Conservation (phyloP, 164 flowering plant genomes). For the Tetracentron sinense region DNA sequence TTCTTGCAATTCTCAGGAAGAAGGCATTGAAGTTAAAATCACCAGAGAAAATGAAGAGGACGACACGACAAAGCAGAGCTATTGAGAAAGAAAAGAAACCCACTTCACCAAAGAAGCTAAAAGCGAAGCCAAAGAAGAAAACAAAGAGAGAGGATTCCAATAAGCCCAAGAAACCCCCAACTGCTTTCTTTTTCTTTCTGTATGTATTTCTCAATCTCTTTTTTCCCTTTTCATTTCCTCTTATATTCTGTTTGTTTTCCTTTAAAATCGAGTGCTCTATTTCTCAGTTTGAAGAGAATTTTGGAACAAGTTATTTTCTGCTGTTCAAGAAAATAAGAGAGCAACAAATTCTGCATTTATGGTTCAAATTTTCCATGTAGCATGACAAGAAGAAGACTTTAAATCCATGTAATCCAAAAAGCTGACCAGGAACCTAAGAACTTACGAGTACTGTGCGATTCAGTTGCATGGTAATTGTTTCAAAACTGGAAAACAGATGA, state of each 20-base stretch:
- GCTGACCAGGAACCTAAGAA: no score
- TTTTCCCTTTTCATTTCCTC: background rate
- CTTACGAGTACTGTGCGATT: no score
- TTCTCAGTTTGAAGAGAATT: no score
- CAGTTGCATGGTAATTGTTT: no score
- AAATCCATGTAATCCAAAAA: no score
- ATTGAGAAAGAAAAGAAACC: conserved; percentile 18
- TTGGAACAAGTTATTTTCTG: no score
- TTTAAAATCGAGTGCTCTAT: background rate
- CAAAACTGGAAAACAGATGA: no score
- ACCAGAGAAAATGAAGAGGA: conserved; percentile 23
- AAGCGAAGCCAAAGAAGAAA: conserved; percentile 35
- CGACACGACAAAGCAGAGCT: conserved; percentile 16
- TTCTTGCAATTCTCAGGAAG: conserved; percentile 16
- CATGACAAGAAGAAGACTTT: no score
- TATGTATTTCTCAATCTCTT: conserved; percentile 23
- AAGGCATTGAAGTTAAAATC: conserved; percentile 24
- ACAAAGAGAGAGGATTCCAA: conserved; percentile 39
- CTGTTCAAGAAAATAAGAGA: no score
- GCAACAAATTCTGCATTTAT: no score
- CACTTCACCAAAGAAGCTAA: conserved; percentile 26
- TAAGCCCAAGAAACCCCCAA: conserved; percentile 88
- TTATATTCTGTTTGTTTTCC: background rate
- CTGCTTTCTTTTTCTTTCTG: conserved; percentile 91
- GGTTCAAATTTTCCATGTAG: no score